Conservation (phyloP, 345 rosid species). For the Syzygium jambos region DNA sequence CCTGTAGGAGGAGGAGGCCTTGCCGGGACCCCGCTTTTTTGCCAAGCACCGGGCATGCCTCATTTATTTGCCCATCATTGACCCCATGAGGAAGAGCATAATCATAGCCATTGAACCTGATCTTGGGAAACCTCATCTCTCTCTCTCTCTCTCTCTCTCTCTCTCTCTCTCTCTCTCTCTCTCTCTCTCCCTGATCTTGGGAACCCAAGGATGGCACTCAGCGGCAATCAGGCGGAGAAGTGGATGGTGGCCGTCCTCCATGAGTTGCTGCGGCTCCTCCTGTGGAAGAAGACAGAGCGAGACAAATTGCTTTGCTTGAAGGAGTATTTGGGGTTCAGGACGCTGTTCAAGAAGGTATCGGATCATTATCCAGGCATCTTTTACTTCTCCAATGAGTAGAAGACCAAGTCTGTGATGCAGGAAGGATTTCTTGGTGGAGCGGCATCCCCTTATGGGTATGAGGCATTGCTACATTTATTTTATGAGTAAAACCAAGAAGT, state of each 20-base stretch:
- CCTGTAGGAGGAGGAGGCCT: background rate
- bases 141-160: background rate
- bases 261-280: slow-evolving; percentile 55
- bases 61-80: background rate
- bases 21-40: background rate
- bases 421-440: slow-evolving; percentile 55
- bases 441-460: slow-evolving; percentile 77
- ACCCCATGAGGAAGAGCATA: background rate
- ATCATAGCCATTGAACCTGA: background rate
- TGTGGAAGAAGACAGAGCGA: slow-evolving; percentile 70
- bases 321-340: slow-evolving; percentile 53
- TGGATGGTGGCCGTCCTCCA: slow-evolving; percentile 75
- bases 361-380: slow-evolving; percentile 77
- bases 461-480: slow-evolving; percentile 64
- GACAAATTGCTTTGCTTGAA: slow-evolving; percentile 54
- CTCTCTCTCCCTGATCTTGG: no score
- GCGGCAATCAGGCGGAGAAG: slow-evolving; percentile 64
- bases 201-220: slow-evolving; percentile 16
- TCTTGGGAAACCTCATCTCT: background rate
- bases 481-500: slow-evolving; percentile 21
- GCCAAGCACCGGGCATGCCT: background rate
- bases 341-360: slow-evolving; percentile 51
- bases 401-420: slow-evolving; percentile 70
- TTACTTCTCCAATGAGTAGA: slow-evolving; percentile 67
- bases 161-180: background rate